phyloP scores from a whole-genome alignment of 2,329 filamentous ascomycete species.

The Neopestalotiopsis rosae region DNA sequence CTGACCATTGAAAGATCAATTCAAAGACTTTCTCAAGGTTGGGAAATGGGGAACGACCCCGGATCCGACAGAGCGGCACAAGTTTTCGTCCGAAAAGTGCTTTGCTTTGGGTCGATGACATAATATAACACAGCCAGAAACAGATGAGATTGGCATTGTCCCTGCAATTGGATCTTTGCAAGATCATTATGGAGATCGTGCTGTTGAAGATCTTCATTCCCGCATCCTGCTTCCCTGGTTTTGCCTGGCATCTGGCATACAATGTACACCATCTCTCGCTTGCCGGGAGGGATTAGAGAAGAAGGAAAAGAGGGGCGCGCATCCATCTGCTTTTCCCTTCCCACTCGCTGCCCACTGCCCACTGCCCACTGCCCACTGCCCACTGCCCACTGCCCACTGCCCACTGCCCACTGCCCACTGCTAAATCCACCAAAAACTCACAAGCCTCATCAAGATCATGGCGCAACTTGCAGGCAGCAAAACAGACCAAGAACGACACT shows the following conservation, averaged over 20 bases:
- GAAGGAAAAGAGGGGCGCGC: background rate
- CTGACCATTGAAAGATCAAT: background rate
- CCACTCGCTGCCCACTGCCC: background rate
- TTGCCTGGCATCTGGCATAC: background rate
- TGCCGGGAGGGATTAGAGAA: background rate
- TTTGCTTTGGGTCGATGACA: slow-evolving; percentile 13
- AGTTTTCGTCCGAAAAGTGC: slow-evolving; percentile 8
- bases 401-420: no score
- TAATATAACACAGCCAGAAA: slow-evolving; percentile 5
- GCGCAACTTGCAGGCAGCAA: no score
- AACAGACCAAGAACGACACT: no score
- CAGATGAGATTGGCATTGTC: background rate
- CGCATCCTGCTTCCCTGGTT: background rate
- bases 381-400: background rate
- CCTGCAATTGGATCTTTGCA: background rate
- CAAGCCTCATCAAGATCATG: no score
- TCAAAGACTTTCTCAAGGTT: background rate
- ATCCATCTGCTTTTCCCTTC: background rate
- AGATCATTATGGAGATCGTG: slow-evolving; percentile 2
- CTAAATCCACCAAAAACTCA: no score
- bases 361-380: background rate
- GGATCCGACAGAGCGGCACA: slow-evolving; percentile 11
- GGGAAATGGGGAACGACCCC: background rate
- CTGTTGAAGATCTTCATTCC: slow-evolving; percentile 18
- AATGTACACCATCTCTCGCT: background rate